These are phyloP conservation scores for Teratosphaeria gauchensis DNA, from an alignment of 2,329 filamentous ascomycete species.

Conservation along the genomic window DNA sequence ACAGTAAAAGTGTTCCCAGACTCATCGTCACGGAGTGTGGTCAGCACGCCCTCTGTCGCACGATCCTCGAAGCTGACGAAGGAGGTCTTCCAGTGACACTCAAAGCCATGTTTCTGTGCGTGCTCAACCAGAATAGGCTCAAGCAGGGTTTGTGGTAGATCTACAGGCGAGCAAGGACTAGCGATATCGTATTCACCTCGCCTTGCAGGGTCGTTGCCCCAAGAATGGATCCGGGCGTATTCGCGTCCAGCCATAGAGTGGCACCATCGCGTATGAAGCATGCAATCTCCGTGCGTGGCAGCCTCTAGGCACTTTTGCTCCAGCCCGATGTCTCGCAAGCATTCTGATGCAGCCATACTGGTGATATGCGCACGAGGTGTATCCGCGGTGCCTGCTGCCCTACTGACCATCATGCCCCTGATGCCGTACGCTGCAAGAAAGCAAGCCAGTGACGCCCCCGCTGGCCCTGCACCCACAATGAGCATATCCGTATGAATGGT, in stretches of 20 bases:
- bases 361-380: constrained; percentile 53
- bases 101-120: constrained; percentile 28
- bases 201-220: constrained; percentile 31
- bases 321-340: constrained; percentile 35
- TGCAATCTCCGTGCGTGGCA: constrained; percentile 24
- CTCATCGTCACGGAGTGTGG: constrained; percentile 26
- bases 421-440: constrained; percentile 27
- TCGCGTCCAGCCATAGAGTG: constrained; percentile 35
- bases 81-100: constrained; percentile 29
- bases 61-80: constrained; percentile 20
- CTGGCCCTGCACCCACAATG: constrained; percentile 26
- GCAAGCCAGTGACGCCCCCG: constrained; percentile 22
- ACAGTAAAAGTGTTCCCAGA: constrained; percentile 35
- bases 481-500: constrained; percentile 7
- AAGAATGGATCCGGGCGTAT: constrained; percentile 32
- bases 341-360: constrained; percentile 47
- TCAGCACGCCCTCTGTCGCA: constrained; percentile 18
- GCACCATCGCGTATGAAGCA: constrained; percentile 35
- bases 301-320: constrained; percentile 26
- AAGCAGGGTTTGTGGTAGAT: constrained; percentile 34
- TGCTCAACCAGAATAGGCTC: constrained; percentile 33
- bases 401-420: constrained; percentile 44
- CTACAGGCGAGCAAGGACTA: constrained; percentile 32
- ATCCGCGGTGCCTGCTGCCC: constrained; percentile 41
- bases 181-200: constrained; percentile 30